Evolutionary conservation across 371 early-diverging fungal species (phyloP), one percentile per base, ranked within the genome.

Genomic region (Parasitella parasitica): DNA sequence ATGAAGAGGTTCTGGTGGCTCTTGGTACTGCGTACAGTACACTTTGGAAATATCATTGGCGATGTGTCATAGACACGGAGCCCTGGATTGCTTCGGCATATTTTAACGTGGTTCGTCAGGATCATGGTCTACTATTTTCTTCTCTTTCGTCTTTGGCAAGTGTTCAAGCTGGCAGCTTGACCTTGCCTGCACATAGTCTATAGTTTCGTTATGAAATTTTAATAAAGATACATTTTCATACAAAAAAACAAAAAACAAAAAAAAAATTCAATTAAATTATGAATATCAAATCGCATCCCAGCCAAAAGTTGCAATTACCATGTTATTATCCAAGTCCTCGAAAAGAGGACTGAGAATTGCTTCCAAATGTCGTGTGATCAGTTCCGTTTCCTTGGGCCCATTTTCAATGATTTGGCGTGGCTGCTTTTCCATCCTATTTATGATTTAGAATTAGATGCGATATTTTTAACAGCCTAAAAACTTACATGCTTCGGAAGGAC

Each of bases 331-430:
- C 54, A 67, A 67, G 54, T 67, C 62, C 36, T 67, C 62, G 32
- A 67, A 67, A 48, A 67, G 58, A 57, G 58, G 61, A 67, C 20
- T 37, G 39, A 67, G 61, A 20, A 61, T 61, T 28, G 67, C 62
- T 61, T 67, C 62, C 51, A 57, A 53, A 61, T 61, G 54, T 37
- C 58, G 20, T n/a, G 62, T 67, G 30, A 61, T 67, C 5, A 67
- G 30, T 54, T 67, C 58, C n/a, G 67, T 67, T 57, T 67, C 54
- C 16, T 49, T 61, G 57, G 62, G 61, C 39, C 58, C 62, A 41
- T 67, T 15, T 61, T 61, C 58, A 59, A 54, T 30, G 62, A 37
- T 61, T 11, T 26, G 18, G 32, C 53, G 62, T 26, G 62, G 62
- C 22, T 61, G 58, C 48, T n/a, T 67, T 48, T 67, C 67, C 62